phyloP scores from a whole-genome alignment of 1,284 basidiomycete species.

The Malassezia obtusa region DNA sequence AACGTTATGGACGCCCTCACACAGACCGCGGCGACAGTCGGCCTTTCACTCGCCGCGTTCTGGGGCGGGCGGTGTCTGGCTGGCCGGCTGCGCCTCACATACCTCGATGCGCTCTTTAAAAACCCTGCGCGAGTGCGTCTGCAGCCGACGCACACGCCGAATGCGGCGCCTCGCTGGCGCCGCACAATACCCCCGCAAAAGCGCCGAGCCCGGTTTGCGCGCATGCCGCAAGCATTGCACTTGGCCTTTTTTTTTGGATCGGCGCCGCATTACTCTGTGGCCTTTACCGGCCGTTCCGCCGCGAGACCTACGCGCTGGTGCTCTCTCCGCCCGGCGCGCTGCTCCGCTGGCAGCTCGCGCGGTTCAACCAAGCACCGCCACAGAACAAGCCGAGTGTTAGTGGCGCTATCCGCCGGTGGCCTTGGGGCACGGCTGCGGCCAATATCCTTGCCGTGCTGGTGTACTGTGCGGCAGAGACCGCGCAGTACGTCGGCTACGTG shows the following conservation, averaged over 20 bases:
- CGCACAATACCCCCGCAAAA: no score
- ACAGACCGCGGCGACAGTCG: slow-evolving; percentile 36
- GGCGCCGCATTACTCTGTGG: slow-evolving; percentile 67
- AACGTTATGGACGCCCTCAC: slow-evolving; percentile 53
- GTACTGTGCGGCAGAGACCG: slow-evolving; percentile 24
- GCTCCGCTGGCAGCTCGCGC: slow-evolving; percentile 65
- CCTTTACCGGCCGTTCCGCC: slow-evolving; percentile 61
- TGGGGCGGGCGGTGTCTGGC: slow-evolving; percentile 25
- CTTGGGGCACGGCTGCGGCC: slow-evolving; percentile 74
- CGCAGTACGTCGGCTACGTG: slow-evolving; percentile 18
- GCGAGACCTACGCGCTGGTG: slow-evolving; percentile 72
- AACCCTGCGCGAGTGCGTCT: no score
- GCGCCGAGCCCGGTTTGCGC: no score
- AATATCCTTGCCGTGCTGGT: slow-evolving; percentile 60
- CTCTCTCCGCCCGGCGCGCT: slow-evolving; percentile 82
- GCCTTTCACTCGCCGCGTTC: slow-evolving; percentile 24
- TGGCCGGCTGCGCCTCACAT: no score
- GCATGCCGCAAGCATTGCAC: background rate
- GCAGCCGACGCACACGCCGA: no score
- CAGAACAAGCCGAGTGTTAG: slow-evolving; percentile 57
- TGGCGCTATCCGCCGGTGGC: slow-evolving; percentile 53
- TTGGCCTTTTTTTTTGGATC: slow-evolving; percentile 47
- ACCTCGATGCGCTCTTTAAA: no score
- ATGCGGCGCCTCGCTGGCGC: no score
- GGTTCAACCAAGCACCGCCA: slow-evolving; percentile 59